A percentile compares a stretch with the other conserved stretches of the same genome.
These are phyloP conservation scores for Cladosporium phlei DNA, from an alignment of 2,329 filamentous ascomycete genomes.

Conservation along the genomic window DNA sequence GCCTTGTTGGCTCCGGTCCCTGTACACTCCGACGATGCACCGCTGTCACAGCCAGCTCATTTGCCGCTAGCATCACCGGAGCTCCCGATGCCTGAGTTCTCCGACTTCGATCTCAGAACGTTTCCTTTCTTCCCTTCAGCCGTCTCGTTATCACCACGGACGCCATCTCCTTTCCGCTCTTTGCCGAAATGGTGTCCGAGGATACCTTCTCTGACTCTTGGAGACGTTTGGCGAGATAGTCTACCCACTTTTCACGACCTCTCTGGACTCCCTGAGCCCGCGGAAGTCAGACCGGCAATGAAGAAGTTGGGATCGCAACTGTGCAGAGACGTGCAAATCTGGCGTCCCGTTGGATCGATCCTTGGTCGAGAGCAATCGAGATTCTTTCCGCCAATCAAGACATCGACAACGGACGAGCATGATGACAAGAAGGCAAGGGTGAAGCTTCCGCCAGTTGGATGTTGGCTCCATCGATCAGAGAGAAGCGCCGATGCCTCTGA, in stretches of 20 bases:
- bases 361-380: constrained; percentile 25
- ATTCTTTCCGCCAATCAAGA: constrained; percentile 24
- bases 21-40: background rate
- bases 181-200: constrained; percentile 27
- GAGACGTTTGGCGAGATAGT: constrained; percentile 19
- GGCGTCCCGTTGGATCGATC: constrained; percentile 14
- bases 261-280: constrained; percentile 22
- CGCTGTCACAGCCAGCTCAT: background rate
- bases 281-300: constrained; percentile 1
- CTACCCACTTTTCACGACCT: constrained; percentile 27
- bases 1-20: constrained; percentile 4
- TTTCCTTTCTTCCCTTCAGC: constrained; percentile 18
- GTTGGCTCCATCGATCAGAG: constrained; percentile 21
- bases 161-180: constrained; percentile 8
- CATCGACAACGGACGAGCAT: background rate
- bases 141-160: constrained; percentile 11
- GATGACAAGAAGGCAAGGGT: constrained; percentile 18
- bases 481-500: background rate
- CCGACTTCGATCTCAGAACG: constrained; percentile 17
- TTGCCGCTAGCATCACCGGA: constrained; percentile 21
- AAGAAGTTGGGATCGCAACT: background rate
- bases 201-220: constrained; percentile 23
- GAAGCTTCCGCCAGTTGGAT: constrained; percentile 21
- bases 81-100: constrained; percentile 23
- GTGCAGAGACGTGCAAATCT: constrained; percentile 20